Evolutionary conservation across 73 alveolate species (phyloP), one percentile per base, ranked within the genome.

Genomic region (Paramecium pentaurelia): DNA sequence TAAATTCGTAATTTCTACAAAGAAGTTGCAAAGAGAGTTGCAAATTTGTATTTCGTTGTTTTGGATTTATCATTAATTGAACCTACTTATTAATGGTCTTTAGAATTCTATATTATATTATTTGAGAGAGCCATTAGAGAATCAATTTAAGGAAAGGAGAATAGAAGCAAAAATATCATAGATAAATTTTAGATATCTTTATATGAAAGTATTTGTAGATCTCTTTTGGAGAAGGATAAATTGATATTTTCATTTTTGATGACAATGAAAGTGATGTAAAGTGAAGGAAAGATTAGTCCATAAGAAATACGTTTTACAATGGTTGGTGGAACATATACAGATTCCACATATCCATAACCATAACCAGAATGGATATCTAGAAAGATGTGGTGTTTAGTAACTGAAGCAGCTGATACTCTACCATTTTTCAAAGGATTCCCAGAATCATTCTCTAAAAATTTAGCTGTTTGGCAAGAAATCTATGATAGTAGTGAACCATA

Each of bases 271-370:
- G 96, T 96, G 28, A 94, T 96, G 97, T 95, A 93, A 25, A 96
- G 94, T 68, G 93, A 95, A 45, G 92, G 91, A 30, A 95, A 94
- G 36, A 70, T 96, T 1, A 93, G 93, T 60, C 92, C 92, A 38
- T 25, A 30, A 25, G 98, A 96, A 77, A 92, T 94, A 7, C 96
- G 99, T 93, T 98, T 97, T 95, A 88, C 97, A 37, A 97, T 98
- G 95, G 98, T 99, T 45, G 99, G 99, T 38, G 99, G 99, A 8
- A 95, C 99, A 20, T 96, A 97, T 68, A 95, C 96, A 64, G 97
- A 95, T 45, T 93, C 95, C 2, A 98, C 98, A 0, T 95, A 96
- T 92, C 99, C 99, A 0, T 73, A 97, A n/a, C 96, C 97, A 6
- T 96, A 95, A 40, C 58, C 51, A 59, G 99, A 96, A 8, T 98